Base-by-base conservation (phyloP, 441 rosid species). In the Gossypium lobatum region DNA sequence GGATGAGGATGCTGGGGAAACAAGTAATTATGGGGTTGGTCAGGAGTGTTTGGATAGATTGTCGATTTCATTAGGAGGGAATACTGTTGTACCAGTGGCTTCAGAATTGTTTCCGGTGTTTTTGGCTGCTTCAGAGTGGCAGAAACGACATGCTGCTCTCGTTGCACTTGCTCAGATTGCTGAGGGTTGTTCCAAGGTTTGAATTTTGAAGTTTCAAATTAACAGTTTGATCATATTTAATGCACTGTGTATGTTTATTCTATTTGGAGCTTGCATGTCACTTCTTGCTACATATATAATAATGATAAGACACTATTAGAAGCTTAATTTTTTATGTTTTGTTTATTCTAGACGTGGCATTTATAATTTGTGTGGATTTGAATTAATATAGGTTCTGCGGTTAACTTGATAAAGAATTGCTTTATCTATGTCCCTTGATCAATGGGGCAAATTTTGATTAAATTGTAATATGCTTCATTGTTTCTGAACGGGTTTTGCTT, bases 41-140 rank as follows among this genome's bases (percentile, higher is more conserved):
- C 88, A 83, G 78, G 88, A 85, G 78, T 83, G 86, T 74, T 79
- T 85, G 75, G 88, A 85, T 60, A 79, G 88, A 70, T 64, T 80
- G 67, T 66, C 85, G 0, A 80, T 84, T 72, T 77, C 85, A 18
- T 75, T 79, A 74, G 84, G 90, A 64, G 84, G 86, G 17, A 78
- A 80, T 72, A 80, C 84, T 0, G 75, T 83, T 78, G 11, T 83
- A 64, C 84, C 84, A 46, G 83, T 71, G 21, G 84, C 85, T 64
- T 83, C 80, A 0, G 79, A 79, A 73, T 64, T 75, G 73, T 76
- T 85, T 34, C 76, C 82, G 0, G 79, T 73, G 21, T 79, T 79
- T 39, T 79, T 81, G 70, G 78, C 86, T n/a, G 79, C 86, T 53
- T 23, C 83, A 0, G 85, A 78, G 71, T 87, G 91, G 91, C 80